Percentiles rank a stretch among this genome's conserved stretches.
These are phyloP conservation scores for Boletus vermiculosoides DNA, from an alignment of 768 basidiomycete genomes.

Conservation along the genomic window DNA sequence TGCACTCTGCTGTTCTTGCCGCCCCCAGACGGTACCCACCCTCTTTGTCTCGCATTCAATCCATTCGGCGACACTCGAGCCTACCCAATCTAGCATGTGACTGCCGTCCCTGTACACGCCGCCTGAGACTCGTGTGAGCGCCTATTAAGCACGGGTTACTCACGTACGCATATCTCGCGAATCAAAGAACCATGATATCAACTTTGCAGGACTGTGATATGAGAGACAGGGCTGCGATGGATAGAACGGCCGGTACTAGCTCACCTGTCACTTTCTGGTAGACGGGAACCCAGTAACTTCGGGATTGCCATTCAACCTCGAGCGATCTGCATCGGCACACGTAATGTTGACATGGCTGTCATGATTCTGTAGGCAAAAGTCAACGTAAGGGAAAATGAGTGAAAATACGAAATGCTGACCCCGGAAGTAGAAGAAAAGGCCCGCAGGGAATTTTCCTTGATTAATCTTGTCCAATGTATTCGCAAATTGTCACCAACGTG, in stretches of 20 bases:
- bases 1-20: constrained; percentile 48
- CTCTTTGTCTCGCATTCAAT: constrained; percentile 48
- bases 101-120: constrained; percentile 48
- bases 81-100: constrained; percentile 66
- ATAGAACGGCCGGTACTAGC: background rate
- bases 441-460: background rate
- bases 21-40: constrained; percentile 63
- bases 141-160: background rate
- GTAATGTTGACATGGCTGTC: constrained; percentile 74
- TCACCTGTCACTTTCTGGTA: constrained; percentile 38
- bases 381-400: background rate
- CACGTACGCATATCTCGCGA: constrained; percentile 50
- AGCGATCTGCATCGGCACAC: constrained; percentile 61
- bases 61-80: constrained; percentile 60
- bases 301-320: constrained; percentile 59
- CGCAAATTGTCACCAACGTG: background rate
- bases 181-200: constrained; percentile 76
- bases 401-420: constrained; percentile 36
- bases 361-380: constrained; percentile 52
- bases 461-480: background rate
- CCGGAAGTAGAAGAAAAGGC: constrained; percentile 73
- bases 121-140: constrained; percentile 33
- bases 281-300: constrained; percentile 79
- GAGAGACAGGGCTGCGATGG: background rate
- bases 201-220: constrained; percentile 46